phyloP scores from a whole-genome alignment of 2,329 filamentous ascomycete species.

The Pseudopyrenochaeta lycopersici region DNA sequence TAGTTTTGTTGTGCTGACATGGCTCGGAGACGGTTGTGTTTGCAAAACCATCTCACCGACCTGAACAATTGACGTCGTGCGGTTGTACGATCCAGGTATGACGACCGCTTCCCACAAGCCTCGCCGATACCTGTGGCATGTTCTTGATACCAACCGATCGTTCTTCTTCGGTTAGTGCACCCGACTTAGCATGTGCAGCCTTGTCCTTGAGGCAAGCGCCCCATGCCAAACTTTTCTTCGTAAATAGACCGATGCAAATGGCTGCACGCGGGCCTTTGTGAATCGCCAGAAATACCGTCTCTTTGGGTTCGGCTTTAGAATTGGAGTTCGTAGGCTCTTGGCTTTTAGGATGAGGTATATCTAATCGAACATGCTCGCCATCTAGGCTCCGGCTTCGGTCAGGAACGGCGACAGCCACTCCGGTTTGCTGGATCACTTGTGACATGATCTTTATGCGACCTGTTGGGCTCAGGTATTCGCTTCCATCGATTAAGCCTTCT shows the following conservation, averaged over 20 bases:
- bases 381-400: slow-evolving; percentile 8
- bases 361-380: slow-evolving; percentile 20
- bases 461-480: slow-evolving; percentile 28
- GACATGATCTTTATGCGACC: slow-evolving; percentile 34
- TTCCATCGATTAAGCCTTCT: slow-evolving; percentile 28
- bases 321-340: slow-evolving; percentile 10
- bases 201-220: slow-evolving; percentile 35
- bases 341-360: slow-evolving; percentile 32
- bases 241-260: slow-evolving; percentile 27
- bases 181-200: slow-evolving; percentile 18
- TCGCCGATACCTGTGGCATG: slow-evolving; percentile 20
- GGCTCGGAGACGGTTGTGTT: not conserved
- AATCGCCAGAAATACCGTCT: slow-evolving; percentile 25
- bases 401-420: slow-evolving; percentile 17
- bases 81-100: slow-evolving; percentile 23
- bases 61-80: slow-evolving; percentile 6
- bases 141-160: slow-evolving; percentile 14
- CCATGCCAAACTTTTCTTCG: slow-evolving; percentile 29
- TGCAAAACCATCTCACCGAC: not conserved
- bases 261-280: slow-evolving; percentile 20
- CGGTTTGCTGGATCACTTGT: slow-evolving; percentile 16
- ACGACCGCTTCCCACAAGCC: slow-evolving; percentile 23
- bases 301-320: not conserved
- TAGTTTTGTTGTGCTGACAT: too few species aligned
- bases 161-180: slow-evolving; percentile 22